Evolutionary conservation across 2,329 filamentous ascomycete species (phyloP), one percentile per base, ranked within the genome.

Genomic region (Aspergillus quadricinctus): DNA sequence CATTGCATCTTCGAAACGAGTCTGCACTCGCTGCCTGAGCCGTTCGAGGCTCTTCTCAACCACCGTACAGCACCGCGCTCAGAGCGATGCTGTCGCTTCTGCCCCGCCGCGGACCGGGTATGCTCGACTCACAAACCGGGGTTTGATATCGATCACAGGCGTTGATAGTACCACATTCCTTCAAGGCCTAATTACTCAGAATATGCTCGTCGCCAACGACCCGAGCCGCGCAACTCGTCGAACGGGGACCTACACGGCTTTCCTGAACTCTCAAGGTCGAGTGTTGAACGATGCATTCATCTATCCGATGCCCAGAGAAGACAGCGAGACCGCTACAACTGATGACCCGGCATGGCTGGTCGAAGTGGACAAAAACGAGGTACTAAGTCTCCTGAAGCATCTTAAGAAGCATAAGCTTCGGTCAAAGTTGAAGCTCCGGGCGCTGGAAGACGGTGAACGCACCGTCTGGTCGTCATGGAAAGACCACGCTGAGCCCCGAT

Each of bases 271-370:
- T 7, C 84, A 85, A 58, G 94, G 94, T 45, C 84, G 92, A 56
- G 83, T 99, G 9, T 78, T 97, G 46, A 84, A 93, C 77, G 94
- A 99, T 75, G 88, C 92, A 52, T 96, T 97, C 73, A 80, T 99
- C 49, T 97, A 96, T 78, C 88, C 86, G 0, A 62, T 72, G 76
- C 83, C 61, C 67, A 75, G 48, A 67, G 55, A 66, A 52, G 54
- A 65, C 21, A 64, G 59, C 49, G 61, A 58, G 35, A 61, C 60
- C 25, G 45, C 49, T 27, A 50, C 57, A 4, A 50, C 52, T 10
- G 65, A 59, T 48, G 74, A 66, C 55, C 67, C 68, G 4, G 75
- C 80, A 29, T 93, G 89, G 79, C 74, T 96, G 57, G 81, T 99
- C 57, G 94, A 99, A 69, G 88, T 92, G 11, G 92, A 96, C 73